Percentiles rank a stretch among this genome's conserved stretches.
These are phyloP conservation scores for Penicillium waksmanii DNA, from an alignment of 495 filamentous ascomycete species.

Conservation along the genomic window DNA sequence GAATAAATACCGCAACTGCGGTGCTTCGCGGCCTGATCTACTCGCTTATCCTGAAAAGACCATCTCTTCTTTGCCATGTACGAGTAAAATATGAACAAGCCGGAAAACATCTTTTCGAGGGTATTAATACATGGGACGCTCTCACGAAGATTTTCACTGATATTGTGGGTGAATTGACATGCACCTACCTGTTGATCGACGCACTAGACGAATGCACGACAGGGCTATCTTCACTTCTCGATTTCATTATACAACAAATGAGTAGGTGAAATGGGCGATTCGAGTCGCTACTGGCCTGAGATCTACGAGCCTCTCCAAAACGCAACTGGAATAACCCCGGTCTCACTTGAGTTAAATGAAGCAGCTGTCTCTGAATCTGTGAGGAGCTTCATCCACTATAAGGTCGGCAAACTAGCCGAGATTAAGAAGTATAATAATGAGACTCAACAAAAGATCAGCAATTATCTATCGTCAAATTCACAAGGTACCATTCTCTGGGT, in stretches of 20 bases:
- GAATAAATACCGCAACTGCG: slow-evolving; percentile 42
- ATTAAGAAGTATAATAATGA: slow-evolving; percentile 11
- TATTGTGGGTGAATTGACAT: slow-evolving; percentile 39
- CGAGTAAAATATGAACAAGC: slow-evolving; percentile 6
- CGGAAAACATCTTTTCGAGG: slow-evolving; percentile 36
- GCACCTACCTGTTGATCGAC: slow-evolving; percentile 48
- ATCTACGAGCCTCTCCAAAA: slow-evolving; percentile 21
- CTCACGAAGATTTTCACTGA: slow-evolving; percentile 33
- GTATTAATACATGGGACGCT: slow-evolving; percentile 35
- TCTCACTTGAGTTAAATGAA: slow-evolving; percentile 30
- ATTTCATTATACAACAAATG: slow-evolving; percentile 29
- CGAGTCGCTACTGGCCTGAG: slow-evolving; percentile 32
- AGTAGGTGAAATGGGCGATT: slow-evolving; percentile 33
- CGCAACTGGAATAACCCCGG: neutral
- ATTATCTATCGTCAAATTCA: slow-evolving; percentile 23
- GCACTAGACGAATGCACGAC: slow-evolving; percentile 51
- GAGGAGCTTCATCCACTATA: slow-evolving; percentile 37
- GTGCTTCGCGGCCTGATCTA: slow-evolving; percentile 48
- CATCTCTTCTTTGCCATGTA: slow-evolving; percentile 37
- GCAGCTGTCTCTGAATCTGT: slow-evolving; percentile 24
- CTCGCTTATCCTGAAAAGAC: slow-evolving; percentile 36
- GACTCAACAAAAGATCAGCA: slow-evolving; percentile 15
- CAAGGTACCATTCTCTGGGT: slow-evolving; percentile 43
- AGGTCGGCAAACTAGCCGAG: slow-evolving; percentile 24
- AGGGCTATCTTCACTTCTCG: slow-evolving; percentile 30